Evolutionary conservation across 495 filamentous ascomycete genomes (phyloP).

Genomic region (Echria macrotheca): DNA sequence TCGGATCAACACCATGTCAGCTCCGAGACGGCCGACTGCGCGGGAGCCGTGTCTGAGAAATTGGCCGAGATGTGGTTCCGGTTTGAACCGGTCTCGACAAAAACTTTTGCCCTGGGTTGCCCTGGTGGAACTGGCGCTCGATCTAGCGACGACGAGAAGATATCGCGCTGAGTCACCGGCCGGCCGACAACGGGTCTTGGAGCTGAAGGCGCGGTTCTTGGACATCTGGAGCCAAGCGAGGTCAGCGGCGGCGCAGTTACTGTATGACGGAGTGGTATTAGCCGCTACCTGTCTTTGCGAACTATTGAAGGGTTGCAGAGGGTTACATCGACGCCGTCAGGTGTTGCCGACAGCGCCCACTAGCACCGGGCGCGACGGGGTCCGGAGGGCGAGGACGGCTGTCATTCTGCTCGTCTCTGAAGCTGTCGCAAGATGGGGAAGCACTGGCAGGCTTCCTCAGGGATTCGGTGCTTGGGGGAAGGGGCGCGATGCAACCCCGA

Average conservation of each 20-base stretch:
- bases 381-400: neutral
- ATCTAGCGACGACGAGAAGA: neutral
- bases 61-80: too few species aligned
- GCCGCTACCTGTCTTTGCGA: neutral
- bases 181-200: neutral
- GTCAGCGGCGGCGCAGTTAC: conserved; percentile 2
- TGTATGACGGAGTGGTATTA: conserved; percentile 1
- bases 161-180: neutral
- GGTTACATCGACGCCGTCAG: neutral
- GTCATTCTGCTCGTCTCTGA: neutral
- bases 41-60: too few species aligned
- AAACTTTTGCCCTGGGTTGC: too few species aligned
- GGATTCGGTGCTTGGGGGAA: too few species aligned
- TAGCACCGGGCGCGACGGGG: neutral
- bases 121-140: too few species aligned
- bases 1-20: too few species aligned
- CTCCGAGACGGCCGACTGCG: too few species aligned
- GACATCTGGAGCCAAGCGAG: neutral
- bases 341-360: neutral
- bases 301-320: conserved; percentile 5
- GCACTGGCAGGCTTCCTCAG: neutral
- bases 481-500: neutral
- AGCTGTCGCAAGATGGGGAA: neutral
- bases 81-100: too few species aligned
- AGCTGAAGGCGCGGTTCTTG: neutral